Conservation (phyloP, 2,329 filamentous ascomycete genomes). For the Verticillium tricorpus region DNA sequence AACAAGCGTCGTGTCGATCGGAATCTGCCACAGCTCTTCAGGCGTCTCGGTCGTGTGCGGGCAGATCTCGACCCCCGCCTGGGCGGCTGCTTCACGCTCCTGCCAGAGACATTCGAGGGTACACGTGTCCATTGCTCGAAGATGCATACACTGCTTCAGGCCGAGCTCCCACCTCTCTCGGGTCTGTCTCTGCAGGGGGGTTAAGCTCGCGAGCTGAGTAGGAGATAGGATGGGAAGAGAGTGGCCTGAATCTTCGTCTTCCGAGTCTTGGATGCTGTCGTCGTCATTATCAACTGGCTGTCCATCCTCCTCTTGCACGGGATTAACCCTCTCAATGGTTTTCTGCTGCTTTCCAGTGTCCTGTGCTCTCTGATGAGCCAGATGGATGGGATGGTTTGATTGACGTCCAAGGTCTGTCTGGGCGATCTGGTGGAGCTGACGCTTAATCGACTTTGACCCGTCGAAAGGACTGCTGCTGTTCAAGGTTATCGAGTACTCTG, state of each 20-base stretch:
- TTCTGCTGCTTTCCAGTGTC: too few species aligned
- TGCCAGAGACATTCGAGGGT: not conserved
- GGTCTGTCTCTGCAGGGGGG: not conserved
- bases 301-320: too few species aligned
- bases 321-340: too few species aligned
- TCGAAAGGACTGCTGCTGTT: not conserved
- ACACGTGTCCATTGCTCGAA: not conserved
- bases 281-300: not conserved
- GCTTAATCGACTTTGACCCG: not conserved
- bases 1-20: not conserved
- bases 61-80: not conserved
- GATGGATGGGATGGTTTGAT: not conserved
- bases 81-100: not conserved
- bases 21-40: not conserved
- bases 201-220: not conserved
- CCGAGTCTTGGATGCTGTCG: not conserved
- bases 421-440: not conserved
- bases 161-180: not conserved
- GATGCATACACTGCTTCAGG: not conserved
- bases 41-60: not conserved
- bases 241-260: not conserved
- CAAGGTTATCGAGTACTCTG: not conserved
- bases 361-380: too few species aligned
- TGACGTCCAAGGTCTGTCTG: not conserved
- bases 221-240: not conserved